Base-by-base conservation (phyloP, 1,139 yeast genomes). In the Geotrichum europaeum region DNA sequence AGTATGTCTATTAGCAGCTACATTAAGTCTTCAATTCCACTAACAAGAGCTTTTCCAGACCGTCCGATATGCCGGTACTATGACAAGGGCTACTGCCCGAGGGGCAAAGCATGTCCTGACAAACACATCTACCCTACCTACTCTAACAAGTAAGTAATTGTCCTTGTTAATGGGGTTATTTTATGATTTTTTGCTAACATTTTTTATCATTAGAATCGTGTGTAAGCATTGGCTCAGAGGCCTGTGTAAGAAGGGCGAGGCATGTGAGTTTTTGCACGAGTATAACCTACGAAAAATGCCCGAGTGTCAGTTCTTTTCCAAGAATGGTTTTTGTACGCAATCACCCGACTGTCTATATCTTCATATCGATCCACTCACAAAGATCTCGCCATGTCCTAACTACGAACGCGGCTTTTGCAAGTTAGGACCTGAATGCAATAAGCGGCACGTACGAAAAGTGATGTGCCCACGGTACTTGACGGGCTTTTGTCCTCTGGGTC, bases 211-310 rank as follows among this genome's bases (percentile, higher is more conserved):
- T 45, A 62, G 67, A 59, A 85, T 86, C 60, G 99, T 94, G 20
- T 94, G 99, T 73, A 94, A 95, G 79, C 98, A 94, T 78, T 94
- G 99, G 99, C 82, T 95, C 56, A 82, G 98, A 67, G 99, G 99
- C 0, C 81, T 95, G 49, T 95, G 99, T 75, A 95, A 95, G 76
- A 94, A 92, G 77, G 96, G 96, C 60, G 97, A 92, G 68, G 92
- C 89, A 65, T 95, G 99, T 75, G 99, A 95, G 76, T 95, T 90
- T 70, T 76, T 95, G 57, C 99, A 95, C 74, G 99, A 95, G 70
- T 94, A 92, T 72, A 94, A 94, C 71, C 77, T 94, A 68, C 82
- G 96, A 64, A 91, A 89, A 73, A 92, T 95, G 96, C 99, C 99
- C 2, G 99, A 95, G 73, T 95, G 99, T 75, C 82, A 91, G 49